Base-by-base conservation (phyloP, 129 eudicot species). In the Escallonia herrerae region DNA sequence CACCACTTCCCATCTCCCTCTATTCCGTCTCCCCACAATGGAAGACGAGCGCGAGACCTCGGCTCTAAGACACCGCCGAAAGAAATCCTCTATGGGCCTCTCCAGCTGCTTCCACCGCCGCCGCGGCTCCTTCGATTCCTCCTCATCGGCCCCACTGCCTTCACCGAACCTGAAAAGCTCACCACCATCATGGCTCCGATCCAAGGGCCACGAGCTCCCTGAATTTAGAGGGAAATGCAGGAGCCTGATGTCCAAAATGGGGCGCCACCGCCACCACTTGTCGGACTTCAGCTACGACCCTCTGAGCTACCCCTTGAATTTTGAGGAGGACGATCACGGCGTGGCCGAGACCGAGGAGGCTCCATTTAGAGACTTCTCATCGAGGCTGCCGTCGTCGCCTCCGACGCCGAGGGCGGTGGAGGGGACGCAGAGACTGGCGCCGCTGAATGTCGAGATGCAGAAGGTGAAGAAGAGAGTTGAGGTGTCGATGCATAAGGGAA, bases 241-340 rank as follows among this genome's bases (percentile, higher is more conserved):
- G 47, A 59, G 11, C 52, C 38, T 65, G 40, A 66, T 59, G 3
- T 42, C 62, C 6, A 64, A 64, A 6, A 53, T 53, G 22, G 68
- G 56, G 3, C 39, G 63, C 13, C 72, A 45, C 43, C 73, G 74
- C 3, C 73, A 63, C 15, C 62, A 47, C 13, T 33, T 43, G 7
- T 67, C 79, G 22, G 79, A 74, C 41, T 62, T 74, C 47, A 60
- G 74, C 74, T 74, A 74, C 40, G 74, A 74, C 41, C 79, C 74
- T 6, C 64, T 67, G 37, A 74, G 69, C 41, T 74, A 74, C 41
- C 40, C 79, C 40, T 64, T 67, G 43, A 74, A 74, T 43, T 74
- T 74, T 22, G 59, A 74, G 8, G 69, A 68, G 4, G 52, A 43
- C 13, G 33, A 22, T 22, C 33, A 22, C 33, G 33, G 33, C 33